Base-by-base conservation (phyloP, 495 filamentous ascomycete genomes). In the Penicillium crystallinum region DNA sequence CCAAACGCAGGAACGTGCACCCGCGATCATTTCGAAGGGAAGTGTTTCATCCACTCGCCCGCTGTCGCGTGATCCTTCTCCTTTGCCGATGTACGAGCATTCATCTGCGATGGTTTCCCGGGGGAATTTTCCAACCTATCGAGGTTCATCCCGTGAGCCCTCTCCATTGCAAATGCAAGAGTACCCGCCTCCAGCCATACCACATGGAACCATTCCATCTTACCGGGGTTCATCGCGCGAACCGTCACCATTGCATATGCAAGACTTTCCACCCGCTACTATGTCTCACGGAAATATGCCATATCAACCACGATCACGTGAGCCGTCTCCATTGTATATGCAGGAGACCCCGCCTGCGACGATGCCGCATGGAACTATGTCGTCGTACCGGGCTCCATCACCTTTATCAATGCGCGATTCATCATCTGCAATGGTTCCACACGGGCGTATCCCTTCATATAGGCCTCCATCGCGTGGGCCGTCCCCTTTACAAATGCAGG, bases 61-160 rank as follows among this genome's bases (percentile, higher is more conserved):
- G 35, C 19, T 44, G 10, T 64, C 63, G 17, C 70, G 70, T 5
- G 62, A 67, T 19, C 60, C 69, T 3, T 67, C 71, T 36, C 70
- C 70, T 3, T 40, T 65, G 30, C 66, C 71, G 33, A 61, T 59
- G 21, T 59, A 55, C 7, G 66, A 49, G 2, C 8, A 50, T 4
- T 23, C 36, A 10, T 34, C 54, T 17, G 33, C 50, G 6, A 43
- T 51, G 36, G 23, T 34, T 15, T 25, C 54, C 14, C 50, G 29
- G 11, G 37, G 53, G 21, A 17, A 30, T 39, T 4, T 45, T 18
- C 34, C 53, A 27, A 34, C 38, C 25, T 50, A 50, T 21, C 27
- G 29, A 14, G 25, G 7, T 34, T 40, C 47, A 23, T 50, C 48
- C 34, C 15, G 31, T 21, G 35, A 42, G 19, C 55, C 52, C 0